phyloP scores from a whole-genome alignment of 306 rosid species.

The Vigna hirtella region DNA sequence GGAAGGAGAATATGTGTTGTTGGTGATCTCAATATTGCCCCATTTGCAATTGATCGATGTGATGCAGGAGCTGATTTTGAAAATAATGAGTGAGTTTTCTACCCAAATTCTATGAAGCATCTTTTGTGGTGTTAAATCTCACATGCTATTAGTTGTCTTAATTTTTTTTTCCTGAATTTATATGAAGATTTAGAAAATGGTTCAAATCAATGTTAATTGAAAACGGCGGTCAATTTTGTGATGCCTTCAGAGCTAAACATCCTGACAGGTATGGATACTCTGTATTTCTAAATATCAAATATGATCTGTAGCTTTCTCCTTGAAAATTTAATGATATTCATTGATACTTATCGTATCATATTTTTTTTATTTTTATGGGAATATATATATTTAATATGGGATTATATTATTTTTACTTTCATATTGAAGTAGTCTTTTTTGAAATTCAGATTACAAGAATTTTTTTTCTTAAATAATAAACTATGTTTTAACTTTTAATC shows the following conservation, averaged over 20 bases:
- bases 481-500: conserved; percentile 18
- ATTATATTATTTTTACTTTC: conserved; percentile 15
- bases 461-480: conserved; percentile 27
- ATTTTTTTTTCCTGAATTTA: conserved; percentile 29
- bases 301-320: conserved; percentile 21
- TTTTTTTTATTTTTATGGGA: neutral
- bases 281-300: conserved; percentile 16
- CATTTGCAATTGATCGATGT: conserved; percentile 80
- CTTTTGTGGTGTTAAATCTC: conserved; percentile 1
- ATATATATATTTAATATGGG: conserved; percentile 11
- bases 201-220: conserved; percentile 74
- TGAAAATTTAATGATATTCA: conserved; percentile 17
- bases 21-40: conserved; percentile 99
- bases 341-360: conserved; percentile 22
- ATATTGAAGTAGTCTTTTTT: conserved; percentile 31
- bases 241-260: conserved; percentile 80
- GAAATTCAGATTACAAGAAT: conserved; percentile 5
- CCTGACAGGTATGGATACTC: conserved; percentile 69
- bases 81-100: conserved; percentile 69
- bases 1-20: conserved; percentile 83
- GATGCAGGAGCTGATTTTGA: conserved; percentile 96
- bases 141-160: conserved; percentile 20
- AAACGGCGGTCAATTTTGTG: conserved; percentile 74
- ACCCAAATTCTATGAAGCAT: conserved; percentile 40
- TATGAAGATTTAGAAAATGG: conserved; percentile 88